phyloP scores from a whole-genome alignment of 139 green algal species.

The Mesostigma viride region DNA sequence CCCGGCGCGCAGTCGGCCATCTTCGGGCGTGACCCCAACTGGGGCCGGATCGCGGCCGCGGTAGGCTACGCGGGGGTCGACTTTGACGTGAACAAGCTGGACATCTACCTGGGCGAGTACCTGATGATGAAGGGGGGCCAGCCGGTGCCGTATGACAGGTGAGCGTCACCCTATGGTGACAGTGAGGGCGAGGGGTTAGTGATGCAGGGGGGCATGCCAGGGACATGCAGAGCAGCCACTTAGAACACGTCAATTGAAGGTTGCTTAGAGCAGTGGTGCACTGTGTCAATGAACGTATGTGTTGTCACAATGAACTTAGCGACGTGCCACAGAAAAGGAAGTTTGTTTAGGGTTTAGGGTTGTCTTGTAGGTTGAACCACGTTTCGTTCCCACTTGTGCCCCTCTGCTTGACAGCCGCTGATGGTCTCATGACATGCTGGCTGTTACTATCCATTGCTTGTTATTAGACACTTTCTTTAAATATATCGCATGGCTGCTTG shows the following conservation, averaged over 20 bases:
- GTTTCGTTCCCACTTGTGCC: too few relatives aligned
- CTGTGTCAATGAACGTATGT: not conserved
- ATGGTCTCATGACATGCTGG: too few relatives aligned
- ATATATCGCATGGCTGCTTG: not conserved
- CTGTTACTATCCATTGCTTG: too few relatives aligned
- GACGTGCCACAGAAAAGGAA: too few relatives aligned
- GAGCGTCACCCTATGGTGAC: too few relatives aligned
- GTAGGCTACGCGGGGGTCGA: conserved; percentile 80
- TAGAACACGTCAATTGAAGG: too few relatives aligned
- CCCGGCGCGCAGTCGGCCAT: conserved; percentile 51
- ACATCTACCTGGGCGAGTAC: conserved; percentile 57
- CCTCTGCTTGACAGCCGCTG: too few relatives aligned
- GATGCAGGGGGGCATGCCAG: not conserved
- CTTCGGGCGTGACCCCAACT: conserved; percentile 96
- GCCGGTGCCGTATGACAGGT: conserved; percentile 81
- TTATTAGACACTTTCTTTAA: too few relatives aligned
- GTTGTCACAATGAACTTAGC: not conserved
- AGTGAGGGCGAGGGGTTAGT: too few relatives aligned
- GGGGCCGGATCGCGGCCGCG: conserved; percentile 90
- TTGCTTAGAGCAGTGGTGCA: not conserved
- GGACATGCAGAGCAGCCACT: not conserved
- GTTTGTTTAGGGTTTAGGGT: too few relatives aligned
- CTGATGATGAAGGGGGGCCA: conserved; percentile 85
- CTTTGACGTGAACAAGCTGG: conserved; percentile 69
- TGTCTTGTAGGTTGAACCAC: too few relatives aligned